A percentile compares a stretch with the other conserved stretches of the same genome.
phyloP scores from a whole-genome alignment of 768 basidiomycete genomes.

The Imleria badia region DNA sequence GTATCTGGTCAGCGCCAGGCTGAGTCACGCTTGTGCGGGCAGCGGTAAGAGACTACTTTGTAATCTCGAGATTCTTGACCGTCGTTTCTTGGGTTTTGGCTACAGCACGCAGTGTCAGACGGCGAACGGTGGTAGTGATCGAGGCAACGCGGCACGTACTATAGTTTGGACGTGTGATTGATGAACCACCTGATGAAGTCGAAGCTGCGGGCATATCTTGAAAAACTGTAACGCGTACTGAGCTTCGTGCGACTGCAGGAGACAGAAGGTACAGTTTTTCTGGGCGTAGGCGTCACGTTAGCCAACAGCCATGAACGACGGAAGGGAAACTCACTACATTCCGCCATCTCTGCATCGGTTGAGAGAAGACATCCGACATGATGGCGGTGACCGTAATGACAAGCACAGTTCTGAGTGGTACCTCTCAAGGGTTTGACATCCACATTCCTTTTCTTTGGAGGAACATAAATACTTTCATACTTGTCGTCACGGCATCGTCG shows the following conservation, averaged over 20 bases:
- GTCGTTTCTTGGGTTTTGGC: neutral
- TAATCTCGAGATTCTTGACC: neutral
- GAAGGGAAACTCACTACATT: slow-evolving; percentile 3
- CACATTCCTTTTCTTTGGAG: neutral
- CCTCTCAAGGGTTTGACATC: neutral
- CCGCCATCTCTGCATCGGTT: neutral
- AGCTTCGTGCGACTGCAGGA: neutral
- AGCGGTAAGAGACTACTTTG: neutral
- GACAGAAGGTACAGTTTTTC: neutral
- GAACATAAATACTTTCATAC: neutral
- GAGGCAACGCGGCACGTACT: slow-evolving; percentile 1
- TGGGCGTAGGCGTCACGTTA: neutral
- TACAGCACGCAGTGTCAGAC: neutral
- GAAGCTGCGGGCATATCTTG: neutral
- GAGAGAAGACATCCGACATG: no score
- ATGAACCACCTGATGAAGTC: neutral
- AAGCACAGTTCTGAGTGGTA: no score
- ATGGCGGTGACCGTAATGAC: no score
- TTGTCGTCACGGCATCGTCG: neutral
- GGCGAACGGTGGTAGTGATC: neutral
- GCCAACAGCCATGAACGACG: neutral
- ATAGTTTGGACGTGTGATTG: neutral
- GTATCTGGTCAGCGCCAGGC: slow-evolving; percentile 2
- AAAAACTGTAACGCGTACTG: neutral
- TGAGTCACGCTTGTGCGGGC: neutral